Evolutionary conservation across 2,329 filamentous ascomycete species (phyloP).

Genomic region (Dothideomycetes sp.): DNA sequence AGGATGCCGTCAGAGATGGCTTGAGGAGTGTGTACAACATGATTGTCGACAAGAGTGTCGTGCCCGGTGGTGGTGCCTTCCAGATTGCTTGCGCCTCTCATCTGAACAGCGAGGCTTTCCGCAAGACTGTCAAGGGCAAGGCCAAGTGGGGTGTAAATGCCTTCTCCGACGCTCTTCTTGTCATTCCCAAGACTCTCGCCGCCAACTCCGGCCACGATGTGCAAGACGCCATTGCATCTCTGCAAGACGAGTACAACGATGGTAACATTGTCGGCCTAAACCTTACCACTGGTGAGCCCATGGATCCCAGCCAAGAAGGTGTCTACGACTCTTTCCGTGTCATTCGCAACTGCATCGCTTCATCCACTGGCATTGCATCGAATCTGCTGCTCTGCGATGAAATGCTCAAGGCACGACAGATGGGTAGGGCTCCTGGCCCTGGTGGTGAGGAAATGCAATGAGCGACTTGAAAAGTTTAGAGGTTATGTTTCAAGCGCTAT

Average conservation of each 20-base stretch:
- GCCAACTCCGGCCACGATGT: slow-evolving; percentile 95
- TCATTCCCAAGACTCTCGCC: slow-evolving; percentile 95
- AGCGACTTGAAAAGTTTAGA: background rate
- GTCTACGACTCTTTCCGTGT: slow-evolving; percentile 96
- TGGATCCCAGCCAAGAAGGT: slow-evolving; percentile 88
- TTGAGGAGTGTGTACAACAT: slow-evolving; percentile 97
- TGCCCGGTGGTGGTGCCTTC: slow-evolving; percentile 90
- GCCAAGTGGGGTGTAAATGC: slow-evolving; percentile 91
- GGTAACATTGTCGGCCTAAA: slow-evolving; percentile 82
- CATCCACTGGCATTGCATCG: slow-evolving; percentile 86
- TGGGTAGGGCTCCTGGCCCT: slow-evolving; percentile 34
- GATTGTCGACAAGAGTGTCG: slow-evolving; percentile 94
- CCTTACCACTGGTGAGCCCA: slow-evolving; percentile 75
- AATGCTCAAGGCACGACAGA: slow-evolving; percentile 93
- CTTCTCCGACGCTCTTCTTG: slow-evolving; percentile 85
- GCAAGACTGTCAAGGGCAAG: slow-evolving; percentile 91
- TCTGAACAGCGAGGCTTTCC: slow-evolving; percentile 75
- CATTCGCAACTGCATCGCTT: slow-evolving; percentile 83
- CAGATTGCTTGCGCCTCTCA: slow-evolving; percentile 86
- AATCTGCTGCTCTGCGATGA: slow-evolving; percentile 95
- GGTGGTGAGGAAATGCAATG: slow-evolving; percentile 5
- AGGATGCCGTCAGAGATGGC: slow-evolving; percentile 89
- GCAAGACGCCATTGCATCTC: slow-evolving; percentile 77
- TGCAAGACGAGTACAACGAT: slow-evolving; percentile 77
- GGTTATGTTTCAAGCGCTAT: too few species aligned